These are phyloP conservation scores for Penicillium corylophilum DNA, from an alignment of 2,329 filamentous ascomycete species.

Conservation along the genomic window DNA sequence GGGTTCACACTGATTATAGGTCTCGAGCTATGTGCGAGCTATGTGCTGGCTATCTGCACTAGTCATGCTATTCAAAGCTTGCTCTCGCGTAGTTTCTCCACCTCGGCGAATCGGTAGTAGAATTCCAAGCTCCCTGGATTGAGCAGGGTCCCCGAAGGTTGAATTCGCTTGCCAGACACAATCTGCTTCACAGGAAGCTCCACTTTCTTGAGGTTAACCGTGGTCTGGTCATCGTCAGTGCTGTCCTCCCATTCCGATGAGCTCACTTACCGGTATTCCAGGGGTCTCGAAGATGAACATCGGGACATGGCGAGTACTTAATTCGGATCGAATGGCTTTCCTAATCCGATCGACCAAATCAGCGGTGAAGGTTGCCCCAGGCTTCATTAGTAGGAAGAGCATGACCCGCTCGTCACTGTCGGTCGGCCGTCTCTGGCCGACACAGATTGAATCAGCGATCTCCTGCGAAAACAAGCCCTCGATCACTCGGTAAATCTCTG, in stretches of 20 bases:
- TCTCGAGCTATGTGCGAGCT: background rate
- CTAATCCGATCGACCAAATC: constrained; percentile 61
- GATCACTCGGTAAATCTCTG: constrained; percentile 75
- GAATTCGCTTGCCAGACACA: constrained; percentile 70
- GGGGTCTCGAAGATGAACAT: constrained; percentile 76
- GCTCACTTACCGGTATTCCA: constrained; percentile 68
- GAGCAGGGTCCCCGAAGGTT: constrained; percentile 71
- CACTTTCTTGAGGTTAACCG: constrained; percentile 82
- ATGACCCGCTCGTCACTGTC: constrained; percentile 60
- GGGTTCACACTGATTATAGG: background rate
- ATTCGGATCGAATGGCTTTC: constrained; percentile 62
- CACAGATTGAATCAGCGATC: constrained; percentile 72
- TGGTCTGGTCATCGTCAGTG: constrained; percentile 54
- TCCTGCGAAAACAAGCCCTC: constrained; percentile 57
- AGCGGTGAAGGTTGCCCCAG: constrained; percentile 56
- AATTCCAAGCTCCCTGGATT: constrained; percentile 75
- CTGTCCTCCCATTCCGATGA: background rate
- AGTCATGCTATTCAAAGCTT: background rate
- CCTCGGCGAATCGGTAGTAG: constrained; percentile 75
- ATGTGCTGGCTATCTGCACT: background rate
- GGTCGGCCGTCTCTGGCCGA: constrained; percentile 68
- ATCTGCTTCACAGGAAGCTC: constrained; percentile 83
- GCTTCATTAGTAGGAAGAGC: constrained; percentile 60
- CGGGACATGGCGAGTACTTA: constrained; percentile 74
- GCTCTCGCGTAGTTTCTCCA: constrained; percentile 58